Evolutionary conservation across 306 rosid species (phyloP).

Genomic region (Astragalus glycyphyllos): DNA sequence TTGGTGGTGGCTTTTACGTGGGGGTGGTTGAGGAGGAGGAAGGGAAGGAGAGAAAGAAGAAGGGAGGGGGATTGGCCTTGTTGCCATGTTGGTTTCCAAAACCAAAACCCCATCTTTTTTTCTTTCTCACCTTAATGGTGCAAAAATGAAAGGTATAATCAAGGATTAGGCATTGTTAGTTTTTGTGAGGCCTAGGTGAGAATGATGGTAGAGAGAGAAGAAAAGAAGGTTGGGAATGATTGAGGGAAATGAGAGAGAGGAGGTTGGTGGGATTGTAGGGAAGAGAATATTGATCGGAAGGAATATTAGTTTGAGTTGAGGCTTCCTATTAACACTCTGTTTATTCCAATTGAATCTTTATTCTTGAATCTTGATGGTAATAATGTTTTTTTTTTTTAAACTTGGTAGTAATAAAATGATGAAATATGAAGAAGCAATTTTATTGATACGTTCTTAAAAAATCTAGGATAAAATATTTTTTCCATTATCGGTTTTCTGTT

Average conservation of each 20-base stretch:
- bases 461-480: too few relatives aligned
- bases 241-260: not conserved
- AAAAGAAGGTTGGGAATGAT: not conserved
- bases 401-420: too few relatives aligned
- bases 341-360: not conserved
- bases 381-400: not conserved
- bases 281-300: not conserved
- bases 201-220: not conserved
- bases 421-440: too few relatives aligned
- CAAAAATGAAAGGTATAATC: not conserved
- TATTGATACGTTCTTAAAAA: too few relatives aligned
- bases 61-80: not conserved
- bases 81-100: conserved; percentile 21
- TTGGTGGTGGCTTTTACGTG: not conserved
- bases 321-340: not conserved
- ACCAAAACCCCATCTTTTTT: conserved; percentile 26
- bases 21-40: not conserved
- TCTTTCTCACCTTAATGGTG: not conserved
- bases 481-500: too few relatives aligned
- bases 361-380: not conserved
- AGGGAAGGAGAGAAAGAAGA: conserved; percentile 2
- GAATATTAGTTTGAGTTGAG: not conserved
- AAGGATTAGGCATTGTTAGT: not conserved
- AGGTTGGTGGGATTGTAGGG: conserved; percentile 17
- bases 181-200: not conserved